phyloP scores from a whole-genome alignment of 164 flowering plant genomes.

The Tetracentron sinense region DNA sequence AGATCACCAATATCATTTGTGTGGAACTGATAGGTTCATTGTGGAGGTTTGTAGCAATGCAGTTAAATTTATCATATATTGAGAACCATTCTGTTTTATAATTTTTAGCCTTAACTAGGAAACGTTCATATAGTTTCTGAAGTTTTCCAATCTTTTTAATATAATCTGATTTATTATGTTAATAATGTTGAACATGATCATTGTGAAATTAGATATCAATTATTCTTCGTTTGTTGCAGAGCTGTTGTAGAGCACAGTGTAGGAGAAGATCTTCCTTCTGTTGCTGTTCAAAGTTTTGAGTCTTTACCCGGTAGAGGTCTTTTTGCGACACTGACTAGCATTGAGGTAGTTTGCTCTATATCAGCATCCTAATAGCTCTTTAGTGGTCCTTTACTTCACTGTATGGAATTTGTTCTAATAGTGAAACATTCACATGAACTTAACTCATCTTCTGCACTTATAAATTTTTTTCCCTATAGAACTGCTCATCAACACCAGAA shows the following conservation, averaged over 20 bases:
- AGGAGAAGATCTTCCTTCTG: conserved; percentile 85
- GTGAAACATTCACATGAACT: too few species aligned
- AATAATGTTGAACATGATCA: neutral
- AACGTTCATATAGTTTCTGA: neutral
- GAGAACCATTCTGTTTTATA: neutral
- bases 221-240: conserved; percentile 44
- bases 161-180: neutral
- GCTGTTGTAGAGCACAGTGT: conserved; percentile 91
- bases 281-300: conserved; percentile 82
- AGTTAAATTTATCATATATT: too few species aligned
- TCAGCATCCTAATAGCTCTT: neutral
- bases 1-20: neutral
- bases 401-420: too few species aligned
- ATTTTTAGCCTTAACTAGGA: conserved; percentile 1
- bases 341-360: conserved; percentile 47
- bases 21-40: neutral
- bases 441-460: too few species aligned
- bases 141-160: neutral
- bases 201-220: neutral
- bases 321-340: conserved; percentile 67
- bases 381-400: too few species aligned
- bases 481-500: too few species aligned
- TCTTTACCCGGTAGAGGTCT: conserved; percentile 92
- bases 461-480: too few species aligned
- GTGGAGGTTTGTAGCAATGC: neutral